These are phyloP conservation scores for Aspergillus calidoustus DNA, from an alignment of 2,329 filamentous ascomycete genomes.

Conservation along the genomic window DNA sequence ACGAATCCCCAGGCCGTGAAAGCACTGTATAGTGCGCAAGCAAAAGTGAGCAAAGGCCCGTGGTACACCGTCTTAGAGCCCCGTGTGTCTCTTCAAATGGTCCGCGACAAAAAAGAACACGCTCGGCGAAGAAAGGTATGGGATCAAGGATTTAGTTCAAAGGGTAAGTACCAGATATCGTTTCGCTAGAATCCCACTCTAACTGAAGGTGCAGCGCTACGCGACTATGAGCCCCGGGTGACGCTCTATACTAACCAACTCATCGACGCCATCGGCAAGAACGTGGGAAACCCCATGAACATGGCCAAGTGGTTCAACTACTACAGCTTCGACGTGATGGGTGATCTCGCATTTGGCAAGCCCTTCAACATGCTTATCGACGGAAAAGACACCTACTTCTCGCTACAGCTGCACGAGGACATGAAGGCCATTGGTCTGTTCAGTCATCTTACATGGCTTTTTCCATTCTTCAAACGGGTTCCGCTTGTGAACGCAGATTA, in stretches of 20 bases:
- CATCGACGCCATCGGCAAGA: conserved; percentile 12
- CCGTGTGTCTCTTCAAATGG: conserved; percentile 26
- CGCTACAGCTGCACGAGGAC: conserved; percentile 23
- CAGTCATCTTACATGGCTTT: conserved; percentile 29
- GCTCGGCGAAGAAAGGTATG: conserved; percentile 29
- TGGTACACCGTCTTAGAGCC: conserved; percentile 32
- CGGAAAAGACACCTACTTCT: conserved; percentile 25
- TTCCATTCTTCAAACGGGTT: conserved; percentile 28
- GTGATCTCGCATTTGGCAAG: conserved; percentile 42
- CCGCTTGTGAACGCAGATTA: conserved; percentile 23
- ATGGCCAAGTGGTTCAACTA: conserved; percentile 31
- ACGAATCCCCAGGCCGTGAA: conserved; percentile 1
- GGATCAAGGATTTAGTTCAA: conserved; percentile 37
- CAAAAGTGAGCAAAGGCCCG: conserved; percentile 25
- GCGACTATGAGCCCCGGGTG: conserved; percentile 12
- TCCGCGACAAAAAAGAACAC: conserved; percentile 28
- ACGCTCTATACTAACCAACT: conserved; percentile 8
- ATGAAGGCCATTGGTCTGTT: conserved; percentile 27
- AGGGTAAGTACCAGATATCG: conserved; percentile 24
- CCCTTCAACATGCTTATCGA: conserved; percentile 41
- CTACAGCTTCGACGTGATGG: conserved; percentile 39
- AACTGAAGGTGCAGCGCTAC: conserved; percentile 1
- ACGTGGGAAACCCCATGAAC: conserved; percentile 18
- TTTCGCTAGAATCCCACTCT: not conserved
- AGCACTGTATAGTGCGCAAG: conserved; percentile 4